Conservation (phyloP, 1,139 yeast species). For the Debaryomyces singareniensis region DNA sequence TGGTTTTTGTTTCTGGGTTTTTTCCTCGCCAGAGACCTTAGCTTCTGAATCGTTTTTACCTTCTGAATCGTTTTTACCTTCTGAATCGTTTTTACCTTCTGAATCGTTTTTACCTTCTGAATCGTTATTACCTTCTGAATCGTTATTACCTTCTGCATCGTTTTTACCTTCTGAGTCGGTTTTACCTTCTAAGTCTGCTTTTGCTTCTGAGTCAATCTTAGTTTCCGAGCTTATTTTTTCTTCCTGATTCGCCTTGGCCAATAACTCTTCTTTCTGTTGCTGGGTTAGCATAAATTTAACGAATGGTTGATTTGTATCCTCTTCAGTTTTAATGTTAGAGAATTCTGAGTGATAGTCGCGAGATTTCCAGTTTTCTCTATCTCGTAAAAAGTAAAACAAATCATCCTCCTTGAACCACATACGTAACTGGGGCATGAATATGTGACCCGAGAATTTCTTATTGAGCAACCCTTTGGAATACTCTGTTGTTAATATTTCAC, state of each 20-base stretch:
- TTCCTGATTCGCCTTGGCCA: slow-evolving; percentile 10
- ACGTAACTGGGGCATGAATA: slow-evolving; percentile 25
- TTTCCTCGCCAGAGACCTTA: too few relatives aligned
- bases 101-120: slow-evolving; percentile 9
- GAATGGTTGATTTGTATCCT: slow-evolving; percentile 1
- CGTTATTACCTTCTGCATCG: too few relatives aligned
- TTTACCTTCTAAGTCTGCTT: slow-evolving; percentile 7
- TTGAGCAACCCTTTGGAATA: slow-evolving; percentile 20
- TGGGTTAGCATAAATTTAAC: slow-evolving; percentile 3
- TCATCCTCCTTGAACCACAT: slow-evolving; percentile 21
- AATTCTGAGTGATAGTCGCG: slow-evolving; percentile 18
- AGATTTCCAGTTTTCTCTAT: slow-evolving; percentile 20
- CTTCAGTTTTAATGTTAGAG: slow-evolving; percentile 4
- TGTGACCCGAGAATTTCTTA: slow-evolving; percentile 20
- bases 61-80: slow-evolving; percentile 7
- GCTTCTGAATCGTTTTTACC: too few relatives aligned
- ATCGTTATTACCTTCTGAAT: too few relatives aligned
- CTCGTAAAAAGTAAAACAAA: slow-evolving; percentile 11
- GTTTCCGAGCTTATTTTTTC: slow-evolving; percentile 4
- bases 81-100: too few relatives aligned
- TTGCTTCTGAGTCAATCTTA: too few relatives aligned
- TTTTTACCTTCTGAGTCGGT: slow-evolving; percentile 10
- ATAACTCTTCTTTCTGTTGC: slow-evolving; percentile 6
- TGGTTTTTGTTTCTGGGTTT: background rate
- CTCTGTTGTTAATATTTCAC: slow-evolving; percentile 20